phyloP scores from a whole-genome alignment of 495 filamentous ascomycete genomes.

The Aspergillus nanangensis region DNA sequence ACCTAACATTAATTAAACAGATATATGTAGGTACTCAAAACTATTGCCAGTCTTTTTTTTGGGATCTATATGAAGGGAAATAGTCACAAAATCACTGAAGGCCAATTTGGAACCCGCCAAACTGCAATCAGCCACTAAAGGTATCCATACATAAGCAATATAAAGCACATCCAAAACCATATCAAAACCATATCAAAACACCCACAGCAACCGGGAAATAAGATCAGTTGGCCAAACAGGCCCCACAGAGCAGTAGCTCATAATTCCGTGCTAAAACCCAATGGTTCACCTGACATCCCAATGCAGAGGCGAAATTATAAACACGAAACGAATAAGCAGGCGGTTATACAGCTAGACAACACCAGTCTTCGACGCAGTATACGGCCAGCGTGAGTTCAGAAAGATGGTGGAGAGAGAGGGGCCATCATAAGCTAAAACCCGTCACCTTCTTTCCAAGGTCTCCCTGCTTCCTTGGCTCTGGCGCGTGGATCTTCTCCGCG shows the following conservation, averaged over 20 bases:
- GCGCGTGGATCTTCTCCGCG: constrained; percentile 47
- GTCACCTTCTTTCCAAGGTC: constrained; percentile 49
- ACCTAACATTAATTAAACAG: too few species aligned
- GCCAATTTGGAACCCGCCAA: constrained; percentile 5
- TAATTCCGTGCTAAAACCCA: too few species aligned
- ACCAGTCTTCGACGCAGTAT: background rate
- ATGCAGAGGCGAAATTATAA: constrained; percentile 3
- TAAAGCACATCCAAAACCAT: background rate
- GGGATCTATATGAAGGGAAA: too few species aligned
- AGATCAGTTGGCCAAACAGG: too few species aligned
- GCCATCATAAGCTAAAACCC: constrained; percentile 31
- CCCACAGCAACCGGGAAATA: background rate
- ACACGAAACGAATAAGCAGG: constrained; percentile 1
- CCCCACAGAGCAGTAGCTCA: too few species aligned
- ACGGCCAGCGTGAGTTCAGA: background rate
- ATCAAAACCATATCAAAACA: background rate
- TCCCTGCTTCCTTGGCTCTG: constrained; percentile 49
- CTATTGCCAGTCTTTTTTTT: too few species aligned
- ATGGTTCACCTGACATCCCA: background rate
- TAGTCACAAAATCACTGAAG: too few species aligned
- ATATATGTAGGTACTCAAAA: too few species aligned
- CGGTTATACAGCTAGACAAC: background rate
- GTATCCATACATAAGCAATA: constrained; percentile 3
- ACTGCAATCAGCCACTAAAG: background rate
- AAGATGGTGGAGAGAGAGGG: background rate